These are phyloP conservation scores for Magnolia kwangsiensis DNA, from an alignment of 164 flowering plant species.

Conservation along the genomic window DNA sequence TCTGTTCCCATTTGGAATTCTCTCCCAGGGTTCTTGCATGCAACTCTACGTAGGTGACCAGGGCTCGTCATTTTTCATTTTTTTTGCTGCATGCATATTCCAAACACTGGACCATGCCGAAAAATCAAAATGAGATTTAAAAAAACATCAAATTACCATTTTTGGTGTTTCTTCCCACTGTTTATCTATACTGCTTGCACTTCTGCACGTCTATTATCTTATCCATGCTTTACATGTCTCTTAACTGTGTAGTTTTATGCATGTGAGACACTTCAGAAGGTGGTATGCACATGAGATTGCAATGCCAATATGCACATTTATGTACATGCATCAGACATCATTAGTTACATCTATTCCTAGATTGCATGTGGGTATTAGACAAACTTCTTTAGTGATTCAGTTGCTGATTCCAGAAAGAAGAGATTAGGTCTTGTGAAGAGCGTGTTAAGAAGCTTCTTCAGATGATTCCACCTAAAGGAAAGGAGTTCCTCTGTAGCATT, in stretches of 20 bases:
- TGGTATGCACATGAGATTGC: background rate
- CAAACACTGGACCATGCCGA: background rate
- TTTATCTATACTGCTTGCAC: background rate
- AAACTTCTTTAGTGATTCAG: background rate
- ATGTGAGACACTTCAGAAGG: background rate
- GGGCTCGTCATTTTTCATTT: too few relatives aligned
- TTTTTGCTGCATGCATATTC: background rate
- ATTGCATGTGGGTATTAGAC: background rate
- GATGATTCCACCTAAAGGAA: constrained; percentile 90
- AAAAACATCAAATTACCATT: background rate
- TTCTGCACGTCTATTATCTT: background rate
- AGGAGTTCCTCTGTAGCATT: constrained; percentile 74
- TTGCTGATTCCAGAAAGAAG: constrained; percentile 63
- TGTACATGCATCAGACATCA: background rate
- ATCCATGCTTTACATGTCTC: background rate
- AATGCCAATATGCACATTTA: background rate
- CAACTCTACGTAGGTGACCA: background rate
- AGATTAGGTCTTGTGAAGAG: constrained; percentile 80
- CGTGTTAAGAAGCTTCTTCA: constrained; percentile 92
- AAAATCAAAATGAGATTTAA: background rate
- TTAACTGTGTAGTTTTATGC: background rate
- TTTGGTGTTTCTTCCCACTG: background rate
- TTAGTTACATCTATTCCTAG: background rate
- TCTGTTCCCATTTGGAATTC: background rate
- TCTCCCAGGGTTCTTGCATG: background rate